Evolutionary conservation across 1,139 yeast genomes (phyloP).

Genomic region (Yamadazyma friedrichii): DNA sequence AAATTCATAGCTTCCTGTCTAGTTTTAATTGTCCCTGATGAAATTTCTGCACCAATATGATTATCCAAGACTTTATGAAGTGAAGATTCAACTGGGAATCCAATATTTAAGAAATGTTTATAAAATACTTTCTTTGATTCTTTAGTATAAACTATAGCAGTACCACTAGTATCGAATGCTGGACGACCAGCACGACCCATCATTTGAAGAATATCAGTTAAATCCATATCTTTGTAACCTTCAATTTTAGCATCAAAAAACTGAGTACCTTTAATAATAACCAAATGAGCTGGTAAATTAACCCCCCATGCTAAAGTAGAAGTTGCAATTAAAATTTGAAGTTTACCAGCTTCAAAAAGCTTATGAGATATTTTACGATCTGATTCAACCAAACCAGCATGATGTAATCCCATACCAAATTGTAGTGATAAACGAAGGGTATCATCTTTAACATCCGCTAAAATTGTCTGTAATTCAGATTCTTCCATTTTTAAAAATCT

Average conservation of each 20-base stretch:
- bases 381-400: constrained; percentile 91
- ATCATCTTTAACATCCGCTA: constrained; percentile 79
- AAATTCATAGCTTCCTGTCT: constrained; percentile 92
- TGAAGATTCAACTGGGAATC: constrained; percentile 97
- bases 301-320: constrained; percentile 98
- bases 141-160: constrained; percentile 90
- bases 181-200: constrained; percentile 98
- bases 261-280: constrained; percentile 90
- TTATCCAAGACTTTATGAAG: constrained; percentile 89
- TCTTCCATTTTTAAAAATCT: constrained; percentile 80
- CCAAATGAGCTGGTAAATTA: constrained; percentile 91
- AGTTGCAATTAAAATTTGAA: constrained; percentile 90
- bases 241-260: constrained; percentile 81
- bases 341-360: constrained; percentile 78
- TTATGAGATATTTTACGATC: constrained; percentile 88
- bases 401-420: constrained; percentile 96
- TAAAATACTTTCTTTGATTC: constrained; percentile 90
- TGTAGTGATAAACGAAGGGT: constrained; percentile 81
- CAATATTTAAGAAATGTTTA: constrained; percentile 90
- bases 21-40: constrained; percentile 79
- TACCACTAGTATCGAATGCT: constrained; percentile 93
- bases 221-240: constrained; percentile 82
- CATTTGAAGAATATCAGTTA: constrained; percentile 89
- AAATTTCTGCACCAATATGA: constrained; percentile 95
- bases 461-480: constrained; percentile 62